Conservation (phyloP, 768 basidiomycete genomes). For the Phylloporus sp. region DNA sequence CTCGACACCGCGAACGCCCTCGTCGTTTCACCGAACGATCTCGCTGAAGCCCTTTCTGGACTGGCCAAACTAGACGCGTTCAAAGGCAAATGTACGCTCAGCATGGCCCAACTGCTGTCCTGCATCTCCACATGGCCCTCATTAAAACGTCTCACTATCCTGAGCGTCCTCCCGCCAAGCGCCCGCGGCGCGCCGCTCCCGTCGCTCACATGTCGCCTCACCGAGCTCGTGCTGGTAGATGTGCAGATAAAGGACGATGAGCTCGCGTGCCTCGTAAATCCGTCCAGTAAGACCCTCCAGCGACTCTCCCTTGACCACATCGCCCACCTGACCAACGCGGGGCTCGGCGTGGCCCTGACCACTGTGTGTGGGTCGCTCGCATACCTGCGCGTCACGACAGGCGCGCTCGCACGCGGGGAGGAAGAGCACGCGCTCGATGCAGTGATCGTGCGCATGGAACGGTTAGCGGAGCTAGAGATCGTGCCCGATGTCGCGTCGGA, state of each 20-base stretch:
- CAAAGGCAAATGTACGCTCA: background rate
- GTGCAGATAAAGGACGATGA: conserved; percentile 9
- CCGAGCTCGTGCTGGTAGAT: background rate
- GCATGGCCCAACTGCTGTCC: background rate
- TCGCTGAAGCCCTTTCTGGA: background rate
- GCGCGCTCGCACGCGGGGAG: background rate
- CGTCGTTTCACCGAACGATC: background rate
- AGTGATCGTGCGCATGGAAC: conserved; percentile 1
- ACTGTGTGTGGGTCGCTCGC: conserved; percentile 1
- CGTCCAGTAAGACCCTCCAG: conserved; percentile 3
- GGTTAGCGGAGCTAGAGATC: conserved; percentile 1
- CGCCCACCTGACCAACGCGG: conserved; percentile 1
- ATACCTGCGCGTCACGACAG: background rate
- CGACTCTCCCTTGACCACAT: conserved; percentile 1
- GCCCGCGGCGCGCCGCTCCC: background rate
- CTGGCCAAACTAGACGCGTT: conserved; percentile 1
- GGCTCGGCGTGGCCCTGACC: background rate
- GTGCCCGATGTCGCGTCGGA: background rate
- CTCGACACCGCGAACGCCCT: background rate
- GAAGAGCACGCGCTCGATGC: conserved; percentile 9
- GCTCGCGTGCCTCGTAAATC: conserved; percentile 2
- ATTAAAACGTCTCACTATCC: conserved; percentile 4
- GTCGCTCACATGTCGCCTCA: conserved; percentile 1
- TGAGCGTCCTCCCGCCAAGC: background rate
- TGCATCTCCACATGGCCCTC: conserved; percentile 9